Base-by-base conservation (phyloP, 495 filamentous ascomycete species). In the Aspergillus cavernicola region DNA sequence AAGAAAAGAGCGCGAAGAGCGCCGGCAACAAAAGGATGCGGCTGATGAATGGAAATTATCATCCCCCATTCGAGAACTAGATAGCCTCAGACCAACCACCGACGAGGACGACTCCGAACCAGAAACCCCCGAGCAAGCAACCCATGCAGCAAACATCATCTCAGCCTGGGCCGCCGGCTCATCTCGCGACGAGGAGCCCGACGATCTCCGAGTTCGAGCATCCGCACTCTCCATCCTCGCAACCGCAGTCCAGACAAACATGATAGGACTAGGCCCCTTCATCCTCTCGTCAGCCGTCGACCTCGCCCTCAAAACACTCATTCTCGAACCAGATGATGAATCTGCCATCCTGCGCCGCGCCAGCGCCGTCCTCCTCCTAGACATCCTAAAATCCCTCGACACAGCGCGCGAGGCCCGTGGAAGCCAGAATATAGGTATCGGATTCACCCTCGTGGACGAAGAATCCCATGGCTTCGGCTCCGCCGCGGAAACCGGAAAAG, bases 221-320 rank as follows among this genome's bases (percentile, higher is more conserved):
- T 93, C 89, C 0, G 89, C 90, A 3, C 66, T 96, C 1, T 87
- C 86, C 5, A 80, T 96, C 15, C 73, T 93, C 16, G 81, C 81
- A 0, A 73, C 71, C 0, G 81, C 81, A 0, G 70, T 91, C 2
- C 85, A 90, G 64, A 82, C 80, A 0, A 86, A 88, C 51, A 69
- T 89, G 7, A 65, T 70, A 1, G 85, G 83, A 0, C 63, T 93
- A 2, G 83, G 80, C 0, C 62, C 81, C 2, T 51, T 60, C 0
- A 62, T 83, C 3, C 66, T 87, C 8, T 74, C 80, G 2, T 73
- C 75, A 2, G 80, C 80, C 3, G 71, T 95, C 8, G 88, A 92
- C 36, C 70, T 90, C 12, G 79, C 82, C 20, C 69, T 92, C 6
- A 65, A 77, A 9, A 80, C 89, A 5, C 67, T 95, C 6, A 80